Base-by-base conservation (phyloP, 2,329 filamentous ascomycete species). In the Microdochium trichocladiopsis region DNA sequence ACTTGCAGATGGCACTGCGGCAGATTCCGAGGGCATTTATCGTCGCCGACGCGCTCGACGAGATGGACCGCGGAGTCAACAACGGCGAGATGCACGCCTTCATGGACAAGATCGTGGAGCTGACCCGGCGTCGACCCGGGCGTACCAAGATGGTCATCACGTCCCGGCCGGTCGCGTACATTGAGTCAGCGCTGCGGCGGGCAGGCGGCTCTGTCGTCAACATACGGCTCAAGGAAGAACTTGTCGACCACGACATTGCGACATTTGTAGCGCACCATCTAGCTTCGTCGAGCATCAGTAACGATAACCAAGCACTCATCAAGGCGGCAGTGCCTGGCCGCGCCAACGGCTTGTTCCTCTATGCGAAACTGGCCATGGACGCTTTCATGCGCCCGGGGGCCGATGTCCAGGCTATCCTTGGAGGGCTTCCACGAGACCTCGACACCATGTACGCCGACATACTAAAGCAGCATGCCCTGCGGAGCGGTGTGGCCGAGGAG, bases 1-100 rank as follows among this genome's bases (percentile, higher is more conserved):
- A 63, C 33, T 54, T 71, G 6, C 52, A 59, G 8, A 56, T 56
- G 28, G 63, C 62, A 0, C 50, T 68, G 10, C 23, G 47, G 45
- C 2, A 37, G 48, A 6, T 54, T 63, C 21, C 58, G 53, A 41
- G 53, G 31, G 69, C 64, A 0, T 76, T 69, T 49, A 70, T 67
- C 28, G 61, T 77, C 2, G 63, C 63, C 0, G 74, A 76, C 54
- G 73, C 72, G 0, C 61, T 77, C 2, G 75, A 78, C 53, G 74
- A 78, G 57, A 75, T 77, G 67, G 69, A 73, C 43, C 37, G 6
- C 21, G 41, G 41, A 18, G n/a, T 21, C n/a, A 18, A 58, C 18
- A 67, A 61, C 0, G 59, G 70, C 2, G 48, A 63, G 3, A 49
- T 57, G 2, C 58, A 77, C 1, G 61, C 59, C 2, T 50, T 55